Evolutionary conservation across 2,329 filamentous ascomycete species (phyloP).

Genomic region (Tricladium varicosporioides): DNA sequence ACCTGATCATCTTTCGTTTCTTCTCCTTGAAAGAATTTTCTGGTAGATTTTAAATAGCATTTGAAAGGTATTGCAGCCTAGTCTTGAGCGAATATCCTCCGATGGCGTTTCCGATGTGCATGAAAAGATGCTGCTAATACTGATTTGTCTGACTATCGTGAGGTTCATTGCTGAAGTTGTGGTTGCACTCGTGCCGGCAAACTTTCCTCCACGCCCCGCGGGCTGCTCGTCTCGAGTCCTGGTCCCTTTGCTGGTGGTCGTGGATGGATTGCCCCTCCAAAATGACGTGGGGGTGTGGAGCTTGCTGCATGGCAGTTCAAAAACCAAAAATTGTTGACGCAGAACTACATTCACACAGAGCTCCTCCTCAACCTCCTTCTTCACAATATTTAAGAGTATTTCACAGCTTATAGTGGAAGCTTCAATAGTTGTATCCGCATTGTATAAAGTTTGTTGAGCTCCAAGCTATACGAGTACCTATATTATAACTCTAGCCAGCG

Average conservation of each 20-base stretch:
- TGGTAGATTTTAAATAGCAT: no score
- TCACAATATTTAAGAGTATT: not conserved
- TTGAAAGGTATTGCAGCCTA: not conserved
- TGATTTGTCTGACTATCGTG: slow-evolving; percentile 54
- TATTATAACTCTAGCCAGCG: not conserved
- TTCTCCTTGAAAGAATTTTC: not conserved
- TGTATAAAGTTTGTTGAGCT: not conserved
- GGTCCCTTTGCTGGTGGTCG: no score
- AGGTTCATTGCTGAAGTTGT: not conserved
- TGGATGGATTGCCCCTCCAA: no score
- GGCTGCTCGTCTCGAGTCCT: no score
- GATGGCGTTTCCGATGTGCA: slow-evolving; percentile 97
- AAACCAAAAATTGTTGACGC: not conserved
- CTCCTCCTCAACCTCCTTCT: not conserved
- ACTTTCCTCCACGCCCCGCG: not conserved
- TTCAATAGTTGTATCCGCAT: not conserved
- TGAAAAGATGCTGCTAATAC: slow-evolving; percentile 94
- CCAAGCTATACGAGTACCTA: not conserved
- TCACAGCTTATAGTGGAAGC: not conserved
- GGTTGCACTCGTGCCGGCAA: not conserved
- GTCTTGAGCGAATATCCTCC: slow-evolving; percentile 87
- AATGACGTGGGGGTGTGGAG: no score
- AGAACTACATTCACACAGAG: not conserved
- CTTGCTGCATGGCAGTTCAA: not conserved
- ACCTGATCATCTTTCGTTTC: not conserved